Evolutionary conservation across 2,329 filamentous ascomycete species (phyloP).

Genomic region (Diaporthe citrichinensis): DNA sequence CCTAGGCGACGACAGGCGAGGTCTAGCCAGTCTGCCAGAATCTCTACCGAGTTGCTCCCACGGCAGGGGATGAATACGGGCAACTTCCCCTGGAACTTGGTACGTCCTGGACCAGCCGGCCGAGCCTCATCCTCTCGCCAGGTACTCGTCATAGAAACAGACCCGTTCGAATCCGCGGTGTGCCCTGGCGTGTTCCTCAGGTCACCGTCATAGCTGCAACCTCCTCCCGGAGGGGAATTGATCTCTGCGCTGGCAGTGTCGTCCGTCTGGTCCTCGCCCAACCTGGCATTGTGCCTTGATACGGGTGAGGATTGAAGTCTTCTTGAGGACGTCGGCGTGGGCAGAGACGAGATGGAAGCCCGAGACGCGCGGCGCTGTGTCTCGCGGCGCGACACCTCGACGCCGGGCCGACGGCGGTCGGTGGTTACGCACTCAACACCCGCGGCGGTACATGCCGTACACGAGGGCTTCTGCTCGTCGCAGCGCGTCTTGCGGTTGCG

Average conservation of each 20-base stretch:
- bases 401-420: not conserved
- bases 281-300: not conserved
- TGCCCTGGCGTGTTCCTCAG: not conserved
- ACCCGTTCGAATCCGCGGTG: not conserved
- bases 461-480: conserved; percentile 48
- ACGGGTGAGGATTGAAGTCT: not conserved
- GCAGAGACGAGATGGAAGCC: not conserved
- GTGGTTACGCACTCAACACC: conserved; percentile 10
- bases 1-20: not conserved
- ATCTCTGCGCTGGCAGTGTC: not conserved
- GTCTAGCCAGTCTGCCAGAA: not conserved
- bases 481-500: conserved; percentile 50
- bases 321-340: not conserved
- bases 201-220: not conserved
- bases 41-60: not conserved
- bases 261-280: not conserved
- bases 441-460: conserved; percentile 21
- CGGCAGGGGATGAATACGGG: not conserved
- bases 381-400: not conserved
- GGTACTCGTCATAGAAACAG: not conserved
- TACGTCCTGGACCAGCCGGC: not conserved
- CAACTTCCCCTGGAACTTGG: conserved; percentile 2
- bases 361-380: not conserved
- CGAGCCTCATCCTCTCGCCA: not conserved
- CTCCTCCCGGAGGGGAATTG: not conserved